Evolutionary conservation across 2,329 filamentous ascomycete species (phyloP).

Genomic region (Piedraia hortae): DNA sequence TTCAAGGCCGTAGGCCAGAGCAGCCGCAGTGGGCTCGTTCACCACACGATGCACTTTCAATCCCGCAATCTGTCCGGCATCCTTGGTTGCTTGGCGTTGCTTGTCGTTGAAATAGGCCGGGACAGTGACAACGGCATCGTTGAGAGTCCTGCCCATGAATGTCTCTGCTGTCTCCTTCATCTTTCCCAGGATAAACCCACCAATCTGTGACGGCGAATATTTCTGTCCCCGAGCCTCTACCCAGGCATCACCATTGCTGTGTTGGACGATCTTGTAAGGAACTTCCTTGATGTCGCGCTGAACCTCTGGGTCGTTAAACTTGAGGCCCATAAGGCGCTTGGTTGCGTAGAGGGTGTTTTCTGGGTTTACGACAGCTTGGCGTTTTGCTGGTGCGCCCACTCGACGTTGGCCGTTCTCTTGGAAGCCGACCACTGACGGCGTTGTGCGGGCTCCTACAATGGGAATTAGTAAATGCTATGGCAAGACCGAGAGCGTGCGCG

Average conservation of each 20-base stretch:
- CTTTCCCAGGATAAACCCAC: conserved; percentile 88
- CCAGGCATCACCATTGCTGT: conserved; percentile 91
- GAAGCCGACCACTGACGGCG: conserved; percentile 85
- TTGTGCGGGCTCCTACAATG: conserved; percentile 49
- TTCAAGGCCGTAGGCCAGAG: conserved; percentile 84
- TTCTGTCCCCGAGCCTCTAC: conserved; percentile 78
- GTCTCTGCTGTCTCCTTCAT: conserved; percentile 98
- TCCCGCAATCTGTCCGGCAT: conserved; percentile 85
- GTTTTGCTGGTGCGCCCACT: conserved; percentile 91
- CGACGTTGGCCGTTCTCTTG: conserved; percentile 85
- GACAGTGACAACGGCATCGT: conserved; percentile 92
- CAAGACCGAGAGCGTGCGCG: background rate
- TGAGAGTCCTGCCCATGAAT: conserved; percentile 68
- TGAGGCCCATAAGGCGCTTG: conserved; percentile 94
- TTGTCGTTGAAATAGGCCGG: conserved; percentile 98
- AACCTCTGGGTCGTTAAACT: conserved; percentile 80
- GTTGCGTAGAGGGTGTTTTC: conserved; percentile 97
- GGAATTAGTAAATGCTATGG: background rate
- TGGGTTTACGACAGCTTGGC: conserved; percentile 92
- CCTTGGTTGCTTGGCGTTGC: conserved; percentile 93
- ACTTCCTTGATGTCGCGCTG: conserved; percentile 95
- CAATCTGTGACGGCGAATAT: conserved; percentile 95
- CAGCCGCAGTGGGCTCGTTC: conserved; percentile 90
- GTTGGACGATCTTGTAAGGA: conserved; percentile 94
- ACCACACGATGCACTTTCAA: conserved; percentile 93